Evolutionary conservation across 768 basidiomycete genomes (phyloP), one percentile per base, ranked within the genome.

Genomic region (Tulasnella sp.): DNA sequence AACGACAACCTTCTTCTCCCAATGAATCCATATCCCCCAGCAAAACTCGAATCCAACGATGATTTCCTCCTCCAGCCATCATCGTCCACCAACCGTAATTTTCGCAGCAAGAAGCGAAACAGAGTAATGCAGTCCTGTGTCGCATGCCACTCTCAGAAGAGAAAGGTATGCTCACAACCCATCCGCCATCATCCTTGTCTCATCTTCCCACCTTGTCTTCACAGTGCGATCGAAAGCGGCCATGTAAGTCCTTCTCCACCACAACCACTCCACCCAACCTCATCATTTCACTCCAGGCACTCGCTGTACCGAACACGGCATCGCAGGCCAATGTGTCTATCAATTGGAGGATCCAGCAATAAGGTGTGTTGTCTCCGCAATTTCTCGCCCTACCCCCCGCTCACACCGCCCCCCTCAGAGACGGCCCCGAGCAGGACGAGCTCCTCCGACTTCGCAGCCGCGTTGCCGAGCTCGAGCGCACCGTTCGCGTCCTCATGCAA

Each of bases 181-280:
- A 59, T 40, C 23, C 6, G 37, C 49, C 31, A 5, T 8, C 35
- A 59, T 40, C 59, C 23, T 39, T 25, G 59, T 56, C 55, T 57
- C 57, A 48, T 54, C 53, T 41, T 51, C 27, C 52, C 59, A 31
- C 34, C 34, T 29, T 32, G 23, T 17, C 46, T 54, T 46, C 45
- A 23, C 64, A 91, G 87, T 94, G 91, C 66, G 91, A 94, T 71
- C 76, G 91, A 57, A 91, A 91, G 67, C 77, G 91, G 37, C 91
- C 91, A 17, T 94, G 91, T 70, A 83, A 85, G 64, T 75, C 89
- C 49, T 93, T 89, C 69, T 92, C 91, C 57, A 86, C 91, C 62
- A 78, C 92, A 19, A 88, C 19, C 1, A 27, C 36, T 27, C 11
- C 25, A 25, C 52, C 35, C 15, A 19, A 37, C 36, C 23, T 42